phyloP scores from a whole-genome alignment of 139 green algal genomes.

The Chlorella sp. region DNA sequence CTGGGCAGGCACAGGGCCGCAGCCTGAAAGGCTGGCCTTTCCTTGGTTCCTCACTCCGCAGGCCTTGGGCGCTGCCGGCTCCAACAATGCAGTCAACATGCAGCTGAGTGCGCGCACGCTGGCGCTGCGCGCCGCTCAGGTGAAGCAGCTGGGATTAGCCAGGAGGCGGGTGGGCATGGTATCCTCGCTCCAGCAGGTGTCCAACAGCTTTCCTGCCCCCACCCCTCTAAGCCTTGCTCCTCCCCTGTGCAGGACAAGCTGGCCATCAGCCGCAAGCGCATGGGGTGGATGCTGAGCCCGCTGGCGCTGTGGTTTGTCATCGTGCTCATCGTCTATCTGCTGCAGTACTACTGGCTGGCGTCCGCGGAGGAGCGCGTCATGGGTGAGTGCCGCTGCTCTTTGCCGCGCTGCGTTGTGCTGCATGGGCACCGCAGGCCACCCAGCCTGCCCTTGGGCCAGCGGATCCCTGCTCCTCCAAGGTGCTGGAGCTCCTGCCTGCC shows the following conservation, averaged over 20 bases:
- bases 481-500: not conserved
- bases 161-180: too few relatives aligned
- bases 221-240: too few relatives aligned
- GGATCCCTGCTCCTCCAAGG: too few relatives aligned
- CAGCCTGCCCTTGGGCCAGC: too few relatives aligned
- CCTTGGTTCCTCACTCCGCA: not conserved
- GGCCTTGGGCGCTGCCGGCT: not conserved
- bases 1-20: too few relatives aligned
- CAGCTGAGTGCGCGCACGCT: not conserved
- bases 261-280: not conserved
- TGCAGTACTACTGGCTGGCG: not conserved
- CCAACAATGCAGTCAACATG: not conserved
- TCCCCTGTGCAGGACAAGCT: constrained; percentile 27
- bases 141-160: not conserved
- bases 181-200: too few relatives aligned
- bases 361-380: not conserved
- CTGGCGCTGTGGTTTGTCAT: not conserved
- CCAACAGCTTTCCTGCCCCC: too few relatives aligned
- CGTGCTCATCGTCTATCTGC: not conserved
- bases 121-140: not conserved
- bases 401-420: too few relatives aligned
- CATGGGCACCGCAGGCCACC: too few relatives aligned
- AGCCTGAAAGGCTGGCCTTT: too few relatives aligned
- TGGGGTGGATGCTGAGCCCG: not conserved
- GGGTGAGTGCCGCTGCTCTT: not conserved